These are phyloP conservation scores for Lepiota venenata DNA, from an alignment of 768 basidiomycete species.

Conservation along the genomic window DNA sequence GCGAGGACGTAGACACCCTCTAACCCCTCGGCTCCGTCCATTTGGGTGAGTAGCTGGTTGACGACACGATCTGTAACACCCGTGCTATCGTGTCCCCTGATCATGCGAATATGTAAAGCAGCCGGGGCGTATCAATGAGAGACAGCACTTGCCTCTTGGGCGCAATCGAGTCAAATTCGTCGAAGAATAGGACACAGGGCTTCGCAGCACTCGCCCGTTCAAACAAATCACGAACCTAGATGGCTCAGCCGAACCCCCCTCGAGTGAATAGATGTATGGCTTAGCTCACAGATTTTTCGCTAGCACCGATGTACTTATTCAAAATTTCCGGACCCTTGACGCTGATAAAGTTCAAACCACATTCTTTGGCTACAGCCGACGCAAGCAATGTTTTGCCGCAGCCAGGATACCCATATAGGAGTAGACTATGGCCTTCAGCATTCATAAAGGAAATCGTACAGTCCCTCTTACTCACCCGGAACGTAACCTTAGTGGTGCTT, in stretches of 20 bases:
- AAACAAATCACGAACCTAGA: slow-evolving; percentile 88
- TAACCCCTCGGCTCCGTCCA: slow-evolving; percentile 98
- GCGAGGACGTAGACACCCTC: slow-evolving; percentile 98
- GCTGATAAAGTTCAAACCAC: slow-evolving; percentile 96
- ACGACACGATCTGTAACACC: slow-evolving; percentile 98
- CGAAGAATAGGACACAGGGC: slow-evolving; percentile 97
- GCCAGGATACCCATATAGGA: slow-evolving; percentile 94
- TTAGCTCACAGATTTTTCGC: slow-evolving; percentile 82
- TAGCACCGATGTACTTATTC: slow-evolving; percentile 98
- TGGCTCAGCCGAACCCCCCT: neutral
- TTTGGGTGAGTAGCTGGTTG: slow-evolving; percentile 96
- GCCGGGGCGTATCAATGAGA: neutral
- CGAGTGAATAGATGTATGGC: neutral
- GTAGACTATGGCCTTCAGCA: slow-evolving; percentile 47
- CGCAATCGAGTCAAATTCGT: slow-evolving; percentile 98
- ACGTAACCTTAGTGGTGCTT: slow-evolving; percentile 86
- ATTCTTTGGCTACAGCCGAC: slow-evolving; percentile 96
- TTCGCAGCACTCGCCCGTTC: slow-evolving; percentile 94
- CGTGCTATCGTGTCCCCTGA: slow-evolving; percentile 95
- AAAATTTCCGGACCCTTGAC: slow-evolving; percentile 97
- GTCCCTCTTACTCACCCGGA: slow-evolving; percentile 66
- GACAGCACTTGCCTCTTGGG: slow-evolving; percentile 70
- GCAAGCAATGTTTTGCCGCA: slow-evolving; percentile 97
- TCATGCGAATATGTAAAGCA: slow-evolving; percentile 1
- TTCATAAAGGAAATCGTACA: neutral